Evolutionary conservation across 2,329 filamentous ascomycete species (phyloP), one percentile per base, ranked within the genome.

Genomic region (Anthostomella pinea): DNA sequence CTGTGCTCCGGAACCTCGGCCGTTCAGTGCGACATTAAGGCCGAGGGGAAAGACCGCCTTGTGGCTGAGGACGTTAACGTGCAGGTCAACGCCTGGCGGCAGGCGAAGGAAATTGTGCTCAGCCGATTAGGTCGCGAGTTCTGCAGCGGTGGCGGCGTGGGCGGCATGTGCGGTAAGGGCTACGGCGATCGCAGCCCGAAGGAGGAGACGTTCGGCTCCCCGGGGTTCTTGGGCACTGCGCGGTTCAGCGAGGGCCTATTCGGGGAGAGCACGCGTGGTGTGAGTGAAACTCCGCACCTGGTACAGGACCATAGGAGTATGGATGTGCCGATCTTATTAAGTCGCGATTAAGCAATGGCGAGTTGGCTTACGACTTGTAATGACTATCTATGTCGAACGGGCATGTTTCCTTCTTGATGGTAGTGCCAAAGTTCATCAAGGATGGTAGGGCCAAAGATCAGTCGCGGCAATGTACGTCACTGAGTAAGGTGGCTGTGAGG

Each of bases 241-340:
- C 55, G 65, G 27, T 60, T 71, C 27, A 53, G 66, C 9, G 66
- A 69, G 42, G 65, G 67, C 8, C 42, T 70, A 21, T 70, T 71
- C 46, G 67, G n/a, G n/a, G n/a, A 50, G 43, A 62, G 60, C 39
- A 38, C 44, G 6, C 23, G 43, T 13, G 32, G 33, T 6, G 38
- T 48, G 26, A 48, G 46, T 34, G 35, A 33, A 7, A 17, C 39
- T 9, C 15, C 47, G 34, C 25, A 7, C 25, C 8, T 11, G 25
- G 11, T 38, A 14, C 32, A 42, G 15, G 52, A 74, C 36, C 62
- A 68, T 27, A 53, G 65, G 42, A 68, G 64, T 35, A 58, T 77
- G 54, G 75, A 78, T 49, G 78, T 83, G 43, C 78, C 79, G 43
- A 62, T 83, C 53, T 74, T 82, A 58, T 79, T 81, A 38, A 77